Conservation (phyloP, 179 eudicot genomes). For the Silene coronaria region DNA sequence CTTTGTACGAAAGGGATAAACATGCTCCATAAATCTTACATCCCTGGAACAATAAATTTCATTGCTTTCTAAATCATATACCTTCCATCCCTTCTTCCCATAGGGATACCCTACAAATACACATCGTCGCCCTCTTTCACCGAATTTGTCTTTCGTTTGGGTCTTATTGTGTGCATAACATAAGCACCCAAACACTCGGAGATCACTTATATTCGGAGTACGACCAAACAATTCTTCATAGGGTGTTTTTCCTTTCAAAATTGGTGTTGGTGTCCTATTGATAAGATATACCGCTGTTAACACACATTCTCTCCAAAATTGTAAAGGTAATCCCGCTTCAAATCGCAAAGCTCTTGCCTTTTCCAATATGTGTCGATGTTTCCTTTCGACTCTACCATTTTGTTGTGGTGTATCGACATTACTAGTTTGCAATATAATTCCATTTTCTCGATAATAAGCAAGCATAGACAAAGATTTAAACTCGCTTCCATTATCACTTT, state of each 20-base stretch:
- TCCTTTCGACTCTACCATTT: too few relatives aligned
- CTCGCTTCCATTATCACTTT: too few relatives aligned
- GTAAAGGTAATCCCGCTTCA: too few relatives aligned
- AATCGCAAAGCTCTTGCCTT: too few relatives aligned
- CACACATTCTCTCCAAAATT: too few relatives aligned
- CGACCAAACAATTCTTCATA: background rate
- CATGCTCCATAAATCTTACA: background rate
- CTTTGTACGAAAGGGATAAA: too few relatives aligned
- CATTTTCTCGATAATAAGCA: too few relatives aligned
- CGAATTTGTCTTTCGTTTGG: background rate
- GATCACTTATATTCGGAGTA: background rate
- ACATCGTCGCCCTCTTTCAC: background rate
- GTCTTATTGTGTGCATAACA: conserved; percentile 2
- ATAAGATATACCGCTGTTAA: background rate
- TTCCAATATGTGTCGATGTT: too few relatives aligned
- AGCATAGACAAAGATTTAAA: too few relatives aligned
- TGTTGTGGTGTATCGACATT: too few relatives aligned
- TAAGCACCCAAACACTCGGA: background rate
- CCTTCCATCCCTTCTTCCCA: background rate
- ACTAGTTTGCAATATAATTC: too few relatives aligned
- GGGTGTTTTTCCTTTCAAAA: background rate
- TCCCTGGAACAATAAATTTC: background rate
- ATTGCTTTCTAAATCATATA: background rate
- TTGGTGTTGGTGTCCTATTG: background rate
- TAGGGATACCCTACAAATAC: background rate